Evolutionary conservation across 2,329 filamentous ascomycete species (phyloP).

Genomic region (Diaporthe eres): DNA sequence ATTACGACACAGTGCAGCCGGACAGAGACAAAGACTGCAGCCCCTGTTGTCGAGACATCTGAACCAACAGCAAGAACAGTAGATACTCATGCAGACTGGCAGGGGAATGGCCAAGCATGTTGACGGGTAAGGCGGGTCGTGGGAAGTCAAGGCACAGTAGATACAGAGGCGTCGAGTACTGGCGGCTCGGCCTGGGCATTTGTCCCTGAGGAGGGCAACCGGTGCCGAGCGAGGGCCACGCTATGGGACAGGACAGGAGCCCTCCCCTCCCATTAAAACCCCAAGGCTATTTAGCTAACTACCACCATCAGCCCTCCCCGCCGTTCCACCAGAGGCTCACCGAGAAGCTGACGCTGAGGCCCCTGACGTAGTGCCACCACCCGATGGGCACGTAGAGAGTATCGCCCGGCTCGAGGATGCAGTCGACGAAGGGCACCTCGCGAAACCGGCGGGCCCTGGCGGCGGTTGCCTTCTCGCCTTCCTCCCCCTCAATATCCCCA

Average conservation of each 20-base stretch:
- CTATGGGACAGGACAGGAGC: background rate
- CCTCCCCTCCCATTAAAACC: background rate
- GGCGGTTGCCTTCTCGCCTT: background rate
- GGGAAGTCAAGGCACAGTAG: background rate
- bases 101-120: background rate
- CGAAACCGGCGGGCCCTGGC: conserved; percentile 63
- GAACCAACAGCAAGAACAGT: background rate
- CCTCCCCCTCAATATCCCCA: conserved; percentile 41
- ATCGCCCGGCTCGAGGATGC: conserved; percentile 84
- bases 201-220: conserved; percentile 1
- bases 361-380: conserved; percentile 98
- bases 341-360: conserved; percentile 88
- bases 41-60: background rate
- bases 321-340: conserved; percentile 97
- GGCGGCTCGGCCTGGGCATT: background rate
- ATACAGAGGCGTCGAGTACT: background rate
- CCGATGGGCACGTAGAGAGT: conserved; percentile 90
- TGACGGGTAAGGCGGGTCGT: background rate
- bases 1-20: background rate
- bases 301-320: conserved; percentile 36
- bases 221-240: background rate
- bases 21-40: background rate
- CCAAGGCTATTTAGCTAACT: background rate
- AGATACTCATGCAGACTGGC: background rate
- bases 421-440: conserved; percentile 78